Conservation (phyloP, 177 flowering plant species). For the Vitis hybrid region DNA sequence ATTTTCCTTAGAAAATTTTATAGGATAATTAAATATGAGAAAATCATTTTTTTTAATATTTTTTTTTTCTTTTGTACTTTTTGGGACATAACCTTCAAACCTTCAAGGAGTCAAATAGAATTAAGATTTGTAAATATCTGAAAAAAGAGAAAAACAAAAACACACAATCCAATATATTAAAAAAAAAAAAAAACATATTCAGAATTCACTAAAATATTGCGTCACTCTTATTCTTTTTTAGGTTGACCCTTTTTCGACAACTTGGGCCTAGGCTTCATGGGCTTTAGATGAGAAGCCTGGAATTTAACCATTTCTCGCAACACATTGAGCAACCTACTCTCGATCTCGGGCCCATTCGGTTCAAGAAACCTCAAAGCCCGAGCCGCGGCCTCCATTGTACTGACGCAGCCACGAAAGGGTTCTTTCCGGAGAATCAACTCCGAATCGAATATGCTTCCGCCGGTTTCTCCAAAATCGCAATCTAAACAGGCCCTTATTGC, state of each 20-base stretch:
- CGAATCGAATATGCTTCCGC: constrained; percentile 67
- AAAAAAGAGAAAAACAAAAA: too few species aligned
- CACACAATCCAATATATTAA: too few species aligned
- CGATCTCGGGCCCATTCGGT: constrained; percentile 58
- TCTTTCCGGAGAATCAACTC: constrained; percentile 85
- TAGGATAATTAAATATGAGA: fast-evolving
- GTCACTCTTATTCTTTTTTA: neutral
- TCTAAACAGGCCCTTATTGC: constrained; percentile 68
- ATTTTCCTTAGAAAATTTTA: too few species aligned
- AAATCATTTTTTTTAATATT: too few species aligned
- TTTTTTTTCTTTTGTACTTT: too few species aligned
- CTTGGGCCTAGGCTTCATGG: constrained; percentile 59
- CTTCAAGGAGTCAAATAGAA: too few species aligned
- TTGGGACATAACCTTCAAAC: too few species aligned
- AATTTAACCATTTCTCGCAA: constrained; percentile 77
- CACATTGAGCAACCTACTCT: constrained; percentile 49
- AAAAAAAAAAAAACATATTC: too few species aligned
- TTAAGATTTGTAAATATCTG: too few species aligned
- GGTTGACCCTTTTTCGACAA: constrained; percentile 48
- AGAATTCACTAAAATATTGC: neutral
- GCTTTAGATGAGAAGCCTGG: constrained; percentile 70
- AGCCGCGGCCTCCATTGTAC: constrained; percentile 90
- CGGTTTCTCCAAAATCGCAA: constrained; percentile 43
- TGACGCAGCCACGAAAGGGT: constrained; percentile 82
- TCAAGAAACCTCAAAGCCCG: constrained; percentile 64